These are phyloP conservation scores for Candida ulmi DNA, from an alignment of 805 yeast species.

Conservation along the genomic window DNA sequence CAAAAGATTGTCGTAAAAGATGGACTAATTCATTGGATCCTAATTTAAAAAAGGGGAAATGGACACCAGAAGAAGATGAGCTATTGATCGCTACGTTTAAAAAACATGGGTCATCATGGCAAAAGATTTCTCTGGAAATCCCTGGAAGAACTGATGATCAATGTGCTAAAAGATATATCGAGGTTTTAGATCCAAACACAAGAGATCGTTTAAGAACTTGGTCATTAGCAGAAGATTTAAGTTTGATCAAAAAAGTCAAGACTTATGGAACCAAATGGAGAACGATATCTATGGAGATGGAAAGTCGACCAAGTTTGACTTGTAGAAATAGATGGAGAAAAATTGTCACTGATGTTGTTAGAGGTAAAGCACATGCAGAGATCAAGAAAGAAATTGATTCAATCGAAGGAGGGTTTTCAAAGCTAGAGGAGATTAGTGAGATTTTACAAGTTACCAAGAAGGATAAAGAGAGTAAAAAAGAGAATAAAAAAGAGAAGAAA, in stretches of 20 bases:
- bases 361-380: conserved; percentile 53
- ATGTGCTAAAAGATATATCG: conserved; percentile 87
- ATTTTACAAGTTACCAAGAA: conserved; percentile 9
- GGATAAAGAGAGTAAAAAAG: conserved; percentile 6
- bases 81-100: conserved; percentile 56
- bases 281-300: conserved; percentile 63
- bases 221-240: conserved; percentile 71
- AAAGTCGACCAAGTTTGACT: conserved; percentile 79
- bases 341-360: conserved; percentile 66
- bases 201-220: conserved; percentile 75
- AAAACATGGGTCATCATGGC: conserved; percentile 79
- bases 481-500: neutral
- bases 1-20: conserved; percentile 81
- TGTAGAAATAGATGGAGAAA: conserved; percentile 93
- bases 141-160: conserved; percentile 91
- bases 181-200: conserved; percentile 78
- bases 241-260: conserved; percentile 61
- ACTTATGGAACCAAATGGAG: conserved; percentile 86
- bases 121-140: conserved; percentile 68
- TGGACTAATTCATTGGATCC: conserved; percentile 90
- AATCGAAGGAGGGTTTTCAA: conserved; percentile 32
- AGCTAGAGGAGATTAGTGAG: conserved; percentile 20
- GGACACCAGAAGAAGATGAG: conserved; percentile 81
- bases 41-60: conserved; percentile 70
- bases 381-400: conserved; percentile 57